Conservation (phyloP, 352 stramenopile genomes). For the Elongisporangium prolatum region DNA sequence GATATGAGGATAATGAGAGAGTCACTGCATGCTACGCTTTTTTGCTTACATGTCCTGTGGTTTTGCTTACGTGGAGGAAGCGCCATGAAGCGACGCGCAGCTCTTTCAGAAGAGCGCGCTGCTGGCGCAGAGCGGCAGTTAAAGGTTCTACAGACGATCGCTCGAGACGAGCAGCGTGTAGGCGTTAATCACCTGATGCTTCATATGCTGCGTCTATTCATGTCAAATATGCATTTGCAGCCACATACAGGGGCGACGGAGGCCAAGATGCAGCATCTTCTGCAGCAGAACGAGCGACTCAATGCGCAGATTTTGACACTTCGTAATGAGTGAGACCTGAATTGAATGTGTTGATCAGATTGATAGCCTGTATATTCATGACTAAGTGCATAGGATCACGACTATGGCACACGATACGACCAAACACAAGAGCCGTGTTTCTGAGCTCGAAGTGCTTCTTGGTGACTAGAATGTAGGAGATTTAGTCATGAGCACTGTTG, state of each 20-base stretch:
- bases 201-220: not conserved
- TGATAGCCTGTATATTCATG: not conserved
- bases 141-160: not conserved
- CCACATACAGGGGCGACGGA: slow-evolving; percentile 4
- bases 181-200: not conserved
- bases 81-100: slow-evolving; percentile 9
- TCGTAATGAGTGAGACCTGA: slow-evolving; percentile 13
- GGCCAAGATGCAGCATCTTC: slow-evolving; percentile 7
- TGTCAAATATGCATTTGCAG: not conserved
- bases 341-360: not conserved
- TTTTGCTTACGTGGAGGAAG: no score
- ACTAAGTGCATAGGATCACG: slow-evolving; percentile 1
- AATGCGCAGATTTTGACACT: slow-evolving; percentile 9
- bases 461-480: not conserved
- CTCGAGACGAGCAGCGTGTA: not conserved
- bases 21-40: not conserved
- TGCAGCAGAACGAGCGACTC: slow-evolving; percentile 23
- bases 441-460: slow-evolving; percentile 12
- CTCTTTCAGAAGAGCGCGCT: slow-evolving; percentile 10
- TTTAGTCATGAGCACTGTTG: not conserved
- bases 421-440: slow-evolving; percentile 7
- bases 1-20: slow-evolving; percentile 1
- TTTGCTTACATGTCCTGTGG: slow-evolving; percentile 1
- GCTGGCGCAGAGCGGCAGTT: slow-evolving; percentile 10
- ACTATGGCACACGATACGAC: slow-evolving; percentile 1